Conservation (phyloP, 2,329 filamentous ascomycete genomes). For the Penicillium sp. region DNA sequence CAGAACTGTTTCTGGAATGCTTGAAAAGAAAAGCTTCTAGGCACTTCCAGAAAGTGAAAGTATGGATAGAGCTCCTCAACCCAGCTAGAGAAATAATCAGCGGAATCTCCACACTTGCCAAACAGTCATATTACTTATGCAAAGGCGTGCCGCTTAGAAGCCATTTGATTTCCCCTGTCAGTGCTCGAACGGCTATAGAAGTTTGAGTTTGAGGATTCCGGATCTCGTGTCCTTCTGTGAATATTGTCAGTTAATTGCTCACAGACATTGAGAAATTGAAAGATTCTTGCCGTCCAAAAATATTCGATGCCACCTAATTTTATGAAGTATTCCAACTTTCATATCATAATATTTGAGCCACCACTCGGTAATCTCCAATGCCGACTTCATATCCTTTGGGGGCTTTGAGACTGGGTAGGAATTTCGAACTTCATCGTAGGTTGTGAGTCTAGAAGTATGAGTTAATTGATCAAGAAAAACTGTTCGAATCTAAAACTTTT, state of each 20-base stretch:
- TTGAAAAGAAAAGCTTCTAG: slow-evolving; percentile 19
- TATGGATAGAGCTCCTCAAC: slow-evolving; percentile 38
- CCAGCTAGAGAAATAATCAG: slow-evolving; percentile 14
- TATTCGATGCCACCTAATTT: slow-evolving; percentile 35
- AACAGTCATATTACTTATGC: slow-evolving; percentile 28
- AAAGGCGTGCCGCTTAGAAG: slow-evolving; percentile 38
- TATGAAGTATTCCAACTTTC: slow-evolving; percentile 31
- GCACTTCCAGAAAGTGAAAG: slow-evolving; percentile 35
- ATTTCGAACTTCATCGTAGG: slow-evolving; percentile 33
- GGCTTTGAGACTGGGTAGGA: slow-evolving; percentile 29
- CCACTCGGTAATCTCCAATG: not conserved
- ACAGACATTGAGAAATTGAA: not conserved
- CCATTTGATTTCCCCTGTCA: slow-evolving; percentile 37
- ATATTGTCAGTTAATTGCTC: not conserved
- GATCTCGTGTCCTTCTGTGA: slow-evolving; percentile 32
- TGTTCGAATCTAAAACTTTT: too few relatives aligned
- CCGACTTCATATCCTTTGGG: slow-evolving; percentile 10
- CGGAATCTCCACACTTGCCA: not conserved
- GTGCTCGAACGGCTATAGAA: slow-evolving; percentile 33
- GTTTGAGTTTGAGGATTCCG: slow-evolving; percentile 33
- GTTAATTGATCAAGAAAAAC: too few relatives aligned
- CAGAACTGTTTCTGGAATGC: slow-evolving; percentile 14
- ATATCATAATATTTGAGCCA: slow-evolving; percentile 15
- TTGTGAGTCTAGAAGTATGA: slow-evolving; percentile 29
- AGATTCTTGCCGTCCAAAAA: slow-evolving; percentile 35